Evolutionary conservation across 345 rosid species (phyloP).

Genomic region (Viola odorata): DNA sequence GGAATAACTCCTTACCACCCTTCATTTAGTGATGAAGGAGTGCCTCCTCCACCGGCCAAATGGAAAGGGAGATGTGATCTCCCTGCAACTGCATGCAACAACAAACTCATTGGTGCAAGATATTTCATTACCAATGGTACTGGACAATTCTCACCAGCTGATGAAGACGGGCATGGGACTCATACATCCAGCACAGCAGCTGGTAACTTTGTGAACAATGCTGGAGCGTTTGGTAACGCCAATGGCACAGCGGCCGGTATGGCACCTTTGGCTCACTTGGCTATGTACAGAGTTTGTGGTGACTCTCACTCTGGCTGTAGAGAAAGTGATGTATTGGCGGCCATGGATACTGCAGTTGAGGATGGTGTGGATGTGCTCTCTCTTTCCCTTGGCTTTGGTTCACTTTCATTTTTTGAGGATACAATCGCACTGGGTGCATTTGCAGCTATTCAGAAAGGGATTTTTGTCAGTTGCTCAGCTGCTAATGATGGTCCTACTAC

Average conservation of each 20-base stretch:
- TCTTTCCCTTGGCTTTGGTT: conserved; percentile 36
- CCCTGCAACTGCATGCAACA: conserved; percentile 7
- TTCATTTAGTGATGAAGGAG: conserved; percentile 18
- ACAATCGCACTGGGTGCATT: conserved; percentile 31
- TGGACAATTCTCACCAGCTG: neutral
- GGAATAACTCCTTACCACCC: conserved; percentile 20
- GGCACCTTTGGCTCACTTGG: conserved; percentile 44
- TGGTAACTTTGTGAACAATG: conserved; percentile 35
- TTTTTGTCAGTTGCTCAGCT: conserved; percentile 34
- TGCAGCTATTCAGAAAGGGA: conserved; percentile 25
- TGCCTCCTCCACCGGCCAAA: conserved; percentile 20
- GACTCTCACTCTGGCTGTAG: conserved; percentile 26
- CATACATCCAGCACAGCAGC: conserved; percentile 34
- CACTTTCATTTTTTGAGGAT: conserved; percentile 21
- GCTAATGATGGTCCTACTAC: conserved; percentile 31
- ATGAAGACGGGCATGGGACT: conserved; percentile 24
- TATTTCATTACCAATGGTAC: neutral
- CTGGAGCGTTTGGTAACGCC: conserved; percentile 27
- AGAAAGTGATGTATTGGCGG: conserved; percentile 51
- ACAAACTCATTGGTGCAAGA: conserved; percentile 21
- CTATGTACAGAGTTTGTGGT: conserved; percentile 57
- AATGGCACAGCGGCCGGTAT: conserved; percentile 45
- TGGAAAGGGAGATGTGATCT: conserved; percentile 26
- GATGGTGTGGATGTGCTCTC: conserved; percentile 65
- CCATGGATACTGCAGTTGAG: conserved; percentile 52